phyloP scores from a whole-genome alignment of 1,284 basidiomycete species.

The Fomitopsis palustris region DNA sequence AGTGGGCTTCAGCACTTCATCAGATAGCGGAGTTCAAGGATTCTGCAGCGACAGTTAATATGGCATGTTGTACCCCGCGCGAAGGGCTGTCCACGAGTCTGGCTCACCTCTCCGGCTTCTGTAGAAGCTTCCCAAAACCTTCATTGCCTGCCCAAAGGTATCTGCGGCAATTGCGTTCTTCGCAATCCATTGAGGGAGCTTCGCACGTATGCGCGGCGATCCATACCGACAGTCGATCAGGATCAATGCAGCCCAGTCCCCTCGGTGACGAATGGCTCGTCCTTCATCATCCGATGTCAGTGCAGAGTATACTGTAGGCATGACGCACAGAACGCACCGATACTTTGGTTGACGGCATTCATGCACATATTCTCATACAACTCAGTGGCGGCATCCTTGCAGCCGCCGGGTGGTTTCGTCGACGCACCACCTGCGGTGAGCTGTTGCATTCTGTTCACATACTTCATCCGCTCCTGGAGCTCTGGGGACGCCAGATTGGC shows the following conservation, averaged over 20 bases:
- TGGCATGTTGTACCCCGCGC: background rate
- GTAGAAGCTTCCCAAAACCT: slow-evolving; percentile 70
- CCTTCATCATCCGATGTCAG: slow-evolving; percentile 41
- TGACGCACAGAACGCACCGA: slow-evolving; percentile 56
- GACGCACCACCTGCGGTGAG: slow-evolving; percentile 10
- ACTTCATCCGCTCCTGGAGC: slow-evolving; percentile 88
- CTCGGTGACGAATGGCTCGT: slow-evolving; percentile 83
- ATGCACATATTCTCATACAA: slow-evolving; percentile 94
- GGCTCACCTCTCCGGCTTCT: slow-evolving; percentile 34
- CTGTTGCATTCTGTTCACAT: slow-evolving; percentile 61
- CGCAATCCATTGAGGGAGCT: slow-evolving; percentile 89
- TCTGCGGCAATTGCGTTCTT: slow-evolving; percentile 58
- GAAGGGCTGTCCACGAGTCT: background rate
- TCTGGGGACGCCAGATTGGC: slow-evolving; percentile 91
- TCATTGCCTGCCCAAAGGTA: slow-evolving; percentile 74
- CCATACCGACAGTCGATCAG: slow-evolving; percentile 84
- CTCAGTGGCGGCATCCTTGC: slow-evolving; percentile 76
- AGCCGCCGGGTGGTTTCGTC: slow-evolving; percentile 33
- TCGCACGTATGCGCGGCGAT: slow-evolving; percentile 61
- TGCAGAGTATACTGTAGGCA: background rate
- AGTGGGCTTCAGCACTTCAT: too few relatives aligned
- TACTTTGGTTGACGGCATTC: slow-evolving; percentile 96
- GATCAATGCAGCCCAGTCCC: slow-evolving; percentile 84
- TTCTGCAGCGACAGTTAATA: background rate
- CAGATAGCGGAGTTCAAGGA: too few relatives aligned